Conservation (phyloP, 2,329 filamentous ascomycete species). For the Lasiodiplodia theobromae region DNA sequence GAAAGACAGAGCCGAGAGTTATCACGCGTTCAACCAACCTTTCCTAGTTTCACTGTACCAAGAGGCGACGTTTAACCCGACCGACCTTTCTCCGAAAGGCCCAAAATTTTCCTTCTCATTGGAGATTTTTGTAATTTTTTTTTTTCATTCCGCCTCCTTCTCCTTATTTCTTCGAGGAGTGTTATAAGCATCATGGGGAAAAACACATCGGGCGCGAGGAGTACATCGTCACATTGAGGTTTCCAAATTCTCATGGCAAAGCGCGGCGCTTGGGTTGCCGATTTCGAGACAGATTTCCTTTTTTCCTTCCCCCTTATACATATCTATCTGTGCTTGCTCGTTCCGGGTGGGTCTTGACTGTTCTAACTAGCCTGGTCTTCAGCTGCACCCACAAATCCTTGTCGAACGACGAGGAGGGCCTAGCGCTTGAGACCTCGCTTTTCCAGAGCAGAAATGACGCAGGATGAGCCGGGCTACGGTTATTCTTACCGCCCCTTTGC, state of each 20-base stretch:
- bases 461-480: too few relatives aligned
- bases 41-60: not conserved
- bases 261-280: constrained; percentile 24
- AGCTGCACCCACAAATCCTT: not conserved
- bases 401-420: too few relatives aligned
- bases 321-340: not conserved
- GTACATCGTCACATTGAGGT: not conserved
- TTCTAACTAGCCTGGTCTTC: not conserved
- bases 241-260: constrained; percentile 12
- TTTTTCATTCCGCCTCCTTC: not conserved
- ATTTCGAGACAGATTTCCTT: constrained; percentile 10
- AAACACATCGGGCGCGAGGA: constrained; percentile 6
- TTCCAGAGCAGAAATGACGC: too few relatives aligned
- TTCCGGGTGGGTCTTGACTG: not conserved
- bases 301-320: not conserved
- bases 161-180: not conserved
- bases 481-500: not conserved
- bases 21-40: not conserved
- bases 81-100: not conserved
- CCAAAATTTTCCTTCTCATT: not conserved
- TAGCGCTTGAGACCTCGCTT: not conserved
- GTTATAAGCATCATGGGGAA: not conserved
- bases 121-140: not conserved
- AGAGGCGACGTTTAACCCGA: not conserved
- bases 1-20: not conserved